Evolutionary conservation across 2,329 filamentous ascomycete species (phyloP), one percentile per base, ranked within the genome.

Genomic region (Hypoxylon sp.): DNA sequence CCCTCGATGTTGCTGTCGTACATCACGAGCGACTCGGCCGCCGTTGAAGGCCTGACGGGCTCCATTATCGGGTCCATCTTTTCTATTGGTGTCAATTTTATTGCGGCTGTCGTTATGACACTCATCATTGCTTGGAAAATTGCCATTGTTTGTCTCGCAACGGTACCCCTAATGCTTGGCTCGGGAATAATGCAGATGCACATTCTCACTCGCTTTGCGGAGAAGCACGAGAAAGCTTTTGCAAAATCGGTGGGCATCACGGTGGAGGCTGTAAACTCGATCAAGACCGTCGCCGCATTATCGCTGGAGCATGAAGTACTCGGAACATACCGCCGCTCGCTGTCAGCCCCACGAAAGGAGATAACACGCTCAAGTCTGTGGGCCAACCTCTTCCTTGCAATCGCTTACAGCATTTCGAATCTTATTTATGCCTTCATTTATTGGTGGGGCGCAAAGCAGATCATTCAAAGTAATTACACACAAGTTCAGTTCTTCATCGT

Each of bases 91-190:
- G 85, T 93, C 68, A 93, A 92, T 77, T 87, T 93, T 29, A 70
- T 93, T 14, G 88, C 86, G 0, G 90, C 89, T 1, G 89, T 93
- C 60, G 87, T 91, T 31, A 76, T 94, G 9, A 88, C 91, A 0
- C 90, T 92, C 68, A 87, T 93, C 48, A 83, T 94, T 51, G 90
- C 90, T 2, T 94, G 92, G 92, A 91, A 88, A 74, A 92, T 94
- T 67, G 91, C 91, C 0, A 80, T 94, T 13, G 91, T 94, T 3
- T 91, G 90, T 60, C 82, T 94, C 5, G 86, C 91, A 0, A 84
- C 88, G 8, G 88, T 94, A 0, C 92, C 92, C 0, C 79, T 94
- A 9, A 85, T 93, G 5, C 83, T 94, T 0, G 89, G 88, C 1
- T 86, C 90, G 0, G 91, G 92, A 0, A 85, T 92, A 68, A 88